These are phyloP conservation scores for Yamadazyma jaroonii DNA, from an alignment of 1,139 yeast species.

Conservation along the genomic window DNA sequence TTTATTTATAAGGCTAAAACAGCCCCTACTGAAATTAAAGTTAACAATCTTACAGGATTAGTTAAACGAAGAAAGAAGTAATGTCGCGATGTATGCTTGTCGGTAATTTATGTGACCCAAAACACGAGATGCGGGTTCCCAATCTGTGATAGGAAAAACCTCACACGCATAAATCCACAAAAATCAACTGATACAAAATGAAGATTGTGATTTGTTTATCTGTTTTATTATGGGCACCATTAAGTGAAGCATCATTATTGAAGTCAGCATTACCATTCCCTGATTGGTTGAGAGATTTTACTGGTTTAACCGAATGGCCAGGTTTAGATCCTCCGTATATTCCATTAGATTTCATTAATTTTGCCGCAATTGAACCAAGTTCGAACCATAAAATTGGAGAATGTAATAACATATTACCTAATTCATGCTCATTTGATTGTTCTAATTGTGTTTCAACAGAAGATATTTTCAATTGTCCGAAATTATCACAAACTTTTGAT, in stretches of 20 bases:
- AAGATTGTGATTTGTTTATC: no score
- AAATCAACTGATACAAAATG: no score
- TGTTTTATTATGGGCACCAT: no score
- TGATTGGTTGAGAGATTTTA: constrained; percentile 69
- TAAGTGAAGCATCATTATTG: no score
- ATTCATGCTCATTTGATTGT: constrained; percentile 84
- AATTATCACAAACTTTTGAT: constrained; percentile 83
- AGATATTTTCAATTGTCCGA: constrained; percentile 74
- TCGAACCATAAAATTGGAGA: constrained; percentile 56
- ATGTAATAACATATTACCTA: constrained; percentile 45
- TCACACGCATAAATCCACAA: no score
- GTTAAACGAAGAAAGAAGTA: constrained; percentile 22
- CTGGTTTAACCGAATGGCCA: constrained; percentile 81
- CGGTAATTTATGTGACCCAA: no score
- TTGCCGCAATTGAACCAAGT: constrained; percentile 44
- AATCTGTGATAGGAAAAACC: no score
- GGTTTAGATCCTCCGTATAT: constrained; percentile 83
- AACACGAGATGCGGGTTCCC: no score
- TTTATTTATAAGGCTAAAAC: constrained; percentile 11
- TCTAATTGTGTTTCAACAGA: constrained; percentile 73
- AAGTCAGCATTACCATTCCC: constrained; percentile 54
- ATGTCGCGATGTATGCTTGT: background rate
- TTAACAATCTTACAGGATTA: constrained; percentile 26
- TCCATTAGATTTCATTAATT: constrained; percentile 68
- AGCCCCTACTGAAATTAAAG: constrained; percentile 8